These are phyloP conservation scores for Nakaseomyces delphensis DNA, from an alignment of 1,139 yeast species.

Conservation along the genomic window DNA sequence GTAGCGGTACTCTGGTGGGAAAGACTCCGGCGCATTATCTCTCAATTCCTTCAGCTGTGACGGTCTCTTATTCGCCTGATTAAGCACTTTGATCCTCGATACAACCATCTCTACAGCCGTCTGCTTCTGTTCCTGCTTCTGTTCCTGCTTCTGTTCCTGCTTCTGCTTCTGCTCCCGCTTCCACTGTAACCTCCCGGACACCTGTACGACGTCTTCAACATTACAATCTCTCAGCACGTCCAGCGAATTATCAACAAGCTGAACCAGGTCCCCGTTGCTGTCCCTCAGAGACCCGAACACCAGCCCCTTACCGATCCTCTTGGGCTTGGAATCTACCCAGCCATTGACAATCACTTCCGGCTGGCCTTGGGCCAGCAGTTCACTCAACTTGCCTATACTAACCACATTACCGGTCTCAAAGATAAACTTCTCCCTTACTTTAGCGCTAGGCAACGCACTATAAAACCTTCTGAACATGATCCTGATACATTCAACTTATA, in stretches of 20 bases:
- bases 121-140: too few relatives aligned
- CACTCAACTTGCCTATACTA: background rate
- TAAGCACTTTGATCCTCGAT: constrained; percentile 46
- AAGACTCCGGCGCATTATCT: constrained; percentile 34
- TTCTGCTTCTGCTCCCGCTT: constrained; percentile 19
- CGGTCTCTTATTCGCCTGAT: constrained; percentile 57
- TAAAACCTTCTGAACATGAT: background rate
- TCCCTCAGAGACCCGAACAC: constrained; percentile 72
- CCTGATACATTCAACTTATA: too few relatives aligned
- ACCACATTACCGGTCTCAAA: background rate
- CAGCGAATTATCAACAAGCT: constrained; percentile 42
- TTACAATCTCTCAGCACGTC: constrained; percentile 41
- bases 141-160: too few relatives aligned
- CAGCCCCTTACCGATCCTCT: constrained; percentile 47
- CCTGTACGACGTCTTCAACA: constrained; percentile 70
- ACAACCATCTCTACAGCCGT: constrained; percentile 56
- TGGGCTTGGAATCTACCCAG: constrained; percentile 72
- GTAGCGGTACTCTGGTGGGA: constrained; percentile 73
- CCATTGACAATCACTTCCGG: constrained; percentile 53
- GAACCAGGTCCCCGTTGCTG: constrained; percentile 55
- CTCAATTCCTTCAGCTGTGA: constrained; percentile 56
- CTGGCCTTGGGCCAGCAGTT: too few relatives aligned
- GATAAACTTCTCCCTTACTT: background rate
- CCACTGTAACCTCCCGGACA: constrained; percentile 43
- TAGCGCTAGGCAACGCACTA: background rate